Evolutionary conservation across 1,139 yeast genomes (phyloP), one percentile per base, ranked within the genome.

Genomic region (Geotrichum australiense): DNA sequence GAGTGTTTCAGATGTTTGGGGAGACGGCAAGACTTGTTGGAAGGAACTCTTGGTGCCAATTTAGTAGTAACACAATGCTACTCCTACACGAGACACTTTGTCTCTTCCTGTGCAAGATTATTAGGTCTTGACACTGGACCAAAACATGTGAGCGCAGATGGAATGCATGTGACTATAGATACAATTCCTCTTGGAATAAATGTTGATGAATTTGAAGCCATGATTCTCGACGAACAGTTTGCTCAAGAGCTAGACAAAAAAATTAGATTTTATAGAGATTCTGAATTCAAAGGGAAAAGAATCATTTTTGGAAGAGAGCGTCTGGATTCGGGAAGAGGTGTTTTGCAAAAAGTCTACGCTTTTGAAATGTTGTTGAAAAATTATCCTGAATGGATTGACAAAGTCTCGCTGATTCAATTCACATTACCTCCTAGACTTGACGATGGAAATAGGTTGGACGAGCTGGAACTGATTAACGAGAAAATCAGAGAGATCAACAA

Each of bases 281-380:
- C 76, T 39, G 67, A 85, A 27, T 86, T 86, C 58, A 73, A 73
- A 16, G 84, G 75, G 52, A 79, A 83, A 58, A 82, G 80, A 58
- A 74, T 91, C 43, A 87, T 91, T 51, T 95, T 91, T 32, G 98
- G 98, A 37, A 94, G 93, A 34, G 98, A 89, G 63, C 72, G 97
- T 57, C 69, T 89, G 51, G 98, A 89, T 59, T 85, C 86, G 56
- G 89, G 91, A 54, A 86, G 91, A 57, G 96, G 97, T 43, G 96
- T 91, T 2, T 94, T 96, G 2, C 97, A 89, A 57, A 89, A 89
- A 61, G 70, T 89, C 35, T 94, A 87, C 57, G 96, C 96, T 0
- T 83, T 86, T 64, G 96, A 87, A 58, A 74, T 78, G 65, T 85
- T 91, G 53, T 68, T 91, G 51, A 84, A 80, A 47, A 78, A 83